Evolutionary conservation across 306 rosid species (phyloP).

Genomic region (Calophaca sinica): DNA sequence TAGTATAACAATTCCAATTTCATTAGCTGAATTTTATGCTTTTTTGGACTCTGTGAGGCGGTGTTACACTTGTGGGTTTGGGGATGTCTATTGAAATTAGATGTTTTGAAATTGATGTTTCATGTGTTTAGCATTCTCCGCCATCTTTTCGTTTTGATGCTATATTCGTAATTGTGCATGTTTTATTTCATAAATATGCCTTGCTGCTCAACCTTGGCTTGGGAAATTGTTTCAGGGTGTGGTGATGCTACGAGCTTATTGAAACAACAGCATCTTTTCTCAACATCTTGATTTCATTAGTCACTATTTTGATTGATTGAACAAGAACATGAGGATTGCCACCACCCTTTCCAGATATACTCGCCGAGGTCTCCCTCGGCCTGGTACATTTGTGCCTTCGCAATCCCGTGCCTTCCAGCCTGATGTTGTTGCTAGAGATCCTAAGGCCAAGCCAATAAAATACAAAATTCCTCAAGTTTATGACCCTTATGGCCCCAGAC

Average conservation of each 20-base stretch:
- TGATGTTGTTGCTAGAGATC: slow-evolving; percentile 48
- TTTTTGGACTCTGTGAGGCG: background rate
- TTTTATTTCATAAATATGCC: background rate
- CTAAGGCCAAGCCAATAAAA: slow-evolving; percentile 50
- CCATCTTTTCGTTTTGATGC: slow-evolving; percentile 13
- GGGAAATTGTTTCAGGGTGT: slow-evolving; percentile 45
- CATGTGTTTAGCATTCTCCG: background rate
- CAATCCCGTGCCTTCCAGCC: slow-evolving; percentile 56
- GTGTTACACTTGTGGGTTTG: background rate
- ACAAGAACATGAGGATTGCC: slow-evolving; percentile 52
- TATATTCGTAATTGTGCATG: slow-evolving; percentile 8
- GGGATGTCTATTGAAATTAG: background rate
- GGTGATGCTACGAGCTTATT: slow-evolving; percentile 25
- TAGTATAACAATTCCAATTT: background rate
- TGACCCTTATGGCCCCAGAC: slow-evolving; percentile 58
- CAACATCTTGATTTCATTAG: slow-evolving; percentile 38
- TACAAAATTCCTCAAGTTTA: slow-evolving; percentile 59
- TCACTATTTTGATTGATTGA: slow-evolving; percentile 41
- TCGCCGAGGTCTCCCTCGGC: slow-evolving; percentile 25
- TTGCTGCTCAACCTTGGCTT: background rate
- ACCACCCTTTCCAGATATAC: slow-evolving; percentile 49
- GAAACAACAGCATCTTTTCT: slow-evolving; percentile 3
- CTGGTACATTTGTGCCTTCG: slow-evolving; percentile 1
- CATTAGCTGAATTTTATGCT: background rate
- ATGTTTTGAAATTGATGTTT: slow-evolving; percentile 8